phyloP scores from a whole-genome alignment of 495 filamentous ascomycete species.

The Opeltia flavorubescens region DNA sequence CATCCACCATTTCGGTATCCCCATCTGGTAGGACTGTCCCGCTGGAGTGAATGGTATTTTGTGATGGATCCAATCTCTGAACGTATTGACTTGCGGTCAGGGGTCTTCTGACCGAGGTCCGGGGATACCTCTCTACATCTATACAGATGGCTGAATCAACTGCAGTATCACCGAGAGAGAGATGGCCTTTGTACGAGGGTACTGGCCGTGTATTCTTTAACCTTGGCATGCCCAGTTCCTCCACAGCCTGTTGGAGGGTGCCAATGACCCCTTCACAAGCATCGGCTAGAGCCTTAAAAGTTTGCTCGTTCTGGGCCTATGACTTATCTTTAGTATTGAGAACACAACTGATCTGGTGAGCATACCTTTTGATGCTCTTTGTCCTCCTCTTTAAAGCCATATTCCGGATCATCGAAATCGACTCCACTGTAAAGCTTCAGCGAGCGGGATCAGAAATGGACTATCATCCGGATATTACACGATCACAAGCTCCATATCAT shows the following conservation, averaged over 20 bases:
- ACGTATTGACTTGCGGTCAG: slow-evolving; percentile 66
- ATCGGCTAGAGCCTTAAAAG: slow-evolving; percentile 48
- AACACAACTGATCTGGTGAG: neutral
- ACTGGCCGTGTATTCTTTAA: slow-evolving; percentile 59
- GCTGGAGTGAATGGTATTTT: slow-evolving; percentile 30
- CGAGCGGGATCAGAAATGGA: too few species aligned
- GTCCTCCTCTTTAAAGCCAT: slow-evolving; percentile 83
- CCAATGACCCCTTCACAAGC: slow-evolving; percentile 57
- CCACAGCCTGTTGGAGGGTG: slow-evolving; percentile 72
- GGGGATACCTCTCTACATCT: slow-evolving; percentile 78
- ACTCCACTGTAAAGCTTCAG: slow-evolving; percentile 53
- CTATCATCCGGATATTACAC: slow-evolving; percentile 40
- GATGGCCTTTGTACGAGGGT: slow-evolving; percentile 60
- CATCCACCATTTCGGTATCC: slow-evolving; percentile 30
- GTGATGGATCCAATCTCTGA: slow-evolving; percentile 29
- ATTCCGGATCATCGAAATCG: slow-evolving; percentile 90
- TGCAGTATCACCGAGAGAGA: slow-evolving; percentile 65
- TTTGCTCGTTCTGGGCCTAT: slow-evolving; percentile 51
- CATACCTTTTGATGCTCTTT: slow-evolving; percentile 57
- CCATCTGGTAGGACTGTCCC: slow-evolving; percentile 27
- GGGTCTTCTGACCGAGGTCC: slow-evolving; percentile 60
- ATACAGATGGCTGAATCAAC: slow-evolving; percentile 66
- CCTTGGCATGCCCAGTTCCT: slow-evolving; percentile 59
- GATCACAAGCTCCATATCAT: slow-evolving; percentile 62
- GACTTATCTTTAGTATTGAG: slow-evolving; percentile 7